Evolutionary conservation across 768 basidiomycete species (phyloP).

Genomic region (Podaxis sp.): DNA sequence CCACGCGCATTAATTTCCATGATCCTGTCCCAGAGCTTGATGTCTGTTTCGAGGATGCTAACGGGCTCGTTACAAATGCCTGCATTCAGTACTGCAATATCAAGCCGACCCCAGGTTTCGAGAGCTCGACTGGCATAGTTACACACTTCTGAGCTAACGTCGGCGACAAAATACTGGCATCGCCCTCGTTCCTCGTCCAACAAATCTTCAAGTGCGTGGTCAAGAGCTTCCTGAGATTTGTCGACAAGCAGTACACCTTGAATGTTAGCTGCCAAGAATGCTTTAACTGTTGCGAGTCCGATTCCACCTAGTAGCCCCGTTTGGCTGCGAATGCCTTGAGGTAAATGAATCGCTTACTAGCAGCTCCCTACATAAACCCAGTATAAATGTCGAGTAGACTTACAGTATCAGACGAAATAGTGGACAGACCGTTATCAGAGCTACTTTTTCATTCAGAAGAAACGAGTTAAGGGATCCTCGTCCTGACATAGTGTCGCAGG

Average conservation of each 20-base stretch:
- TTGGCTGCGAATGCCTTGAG: background rate
- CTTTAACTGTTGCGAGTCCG: conserved; percentile 15
- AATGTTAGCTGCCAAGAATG: conserved; percentile 11
- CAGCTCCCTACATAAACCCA: background rate
- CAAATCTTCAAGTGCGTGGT: background rate
- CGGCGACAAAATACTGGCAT: conserved; percentile 5
- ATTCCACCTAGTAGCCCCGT: conserved; percentile 5
- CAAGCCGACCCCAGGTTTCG: conserved; percentile 6
- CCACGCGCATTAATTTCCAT: conserved; percentile 16
- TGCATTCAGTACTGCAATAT: conserved; percentile 17
- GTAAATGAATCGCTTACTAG: background rate
- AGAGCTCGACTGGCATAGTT: conserved; percentile 1
- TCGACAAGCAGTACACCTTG: conserved; percentile 15
- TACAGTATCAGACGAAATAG: background rate
- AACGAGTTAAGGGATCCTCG: background rate
- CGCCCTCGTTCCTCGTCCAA: conserved; percentile 2
- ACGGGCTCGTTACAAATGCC: conserved; percentile 9
- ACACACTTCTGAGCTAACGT: conserved; percentile 9
- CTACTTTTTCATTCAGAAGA: conserved; percentile 2
- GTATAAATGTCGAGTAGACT: background rate
- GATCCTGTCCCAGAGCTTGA: conserved; percentile 15
- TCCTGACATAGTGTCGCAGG: background rate
- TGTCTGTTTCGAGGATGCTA: conserved; percentile 10
- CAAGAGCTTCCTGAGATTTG: conserved; percentile 4
- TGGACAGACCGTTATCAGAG: conserved; percentile 6